phyloP scores from a whole-genome alignment of 108 stramenopile genomes.

The Thalassiosira profunda region DNA sequence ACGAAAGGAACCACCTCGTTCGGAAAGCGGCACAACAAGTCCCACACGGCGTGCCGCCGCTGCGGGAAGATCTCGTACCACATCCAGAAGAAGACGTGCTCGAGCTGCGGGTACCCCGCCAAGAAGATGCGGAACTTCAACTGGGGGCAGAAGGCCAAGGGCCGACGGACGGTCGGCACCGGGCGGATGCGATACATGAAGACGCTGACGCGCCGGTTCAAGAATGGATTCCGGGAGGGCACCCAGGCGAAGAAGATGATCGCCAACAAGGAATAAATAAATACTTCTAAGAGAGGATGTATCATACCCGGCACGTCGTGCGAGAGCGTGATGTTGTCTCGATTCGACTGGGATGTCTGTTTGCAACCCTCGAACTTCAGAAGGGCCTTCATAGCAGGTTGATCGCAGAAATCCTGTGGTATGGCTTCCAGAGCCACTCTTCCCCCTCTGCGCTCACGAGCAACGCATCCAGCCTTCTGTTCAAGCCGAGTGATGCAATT shows the following conservation, averaged over 20 bases:
- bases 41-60: constrained; percentile 99
- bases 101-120: constrained; percentile 98
- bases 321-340: no score
- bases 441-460: no score
- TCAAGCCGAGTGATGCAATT: no score
- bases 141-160: constrained; percentile 98
- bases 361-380: no score
- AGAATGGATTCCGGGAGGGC: constrained; percentile 99
- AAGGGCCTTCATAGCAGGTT: no score
- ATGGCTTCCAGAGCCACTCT: no score
- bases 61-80: constrained; percentile 99
- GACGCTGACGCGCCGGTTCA: constrained; percentile 98
- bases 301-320: no score
- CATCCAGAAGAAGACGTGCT: constrained; percentile 99
- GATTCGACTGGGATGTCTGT: no score
- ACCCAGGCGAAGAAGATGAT: constrained; percentile 94
- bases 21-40: constrained; percentile 99
- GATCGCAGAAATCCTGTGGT: no score
- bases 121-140: constrained; percentile 98
- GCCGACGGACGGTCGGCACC: constrained; percentile 96
- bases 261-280: constrained; percentile 59
- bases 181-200: constrained; percentile 99
- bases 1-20: constrained; percentile 99
- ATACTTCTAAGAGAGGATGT: no score
- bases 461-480: no score